Evolutionary conservation across 2,329 filamentous ascomycete species (phyloP), one percentile per base, ranked within the genome.

Genomic region (Fusarium foetens): DNA sequence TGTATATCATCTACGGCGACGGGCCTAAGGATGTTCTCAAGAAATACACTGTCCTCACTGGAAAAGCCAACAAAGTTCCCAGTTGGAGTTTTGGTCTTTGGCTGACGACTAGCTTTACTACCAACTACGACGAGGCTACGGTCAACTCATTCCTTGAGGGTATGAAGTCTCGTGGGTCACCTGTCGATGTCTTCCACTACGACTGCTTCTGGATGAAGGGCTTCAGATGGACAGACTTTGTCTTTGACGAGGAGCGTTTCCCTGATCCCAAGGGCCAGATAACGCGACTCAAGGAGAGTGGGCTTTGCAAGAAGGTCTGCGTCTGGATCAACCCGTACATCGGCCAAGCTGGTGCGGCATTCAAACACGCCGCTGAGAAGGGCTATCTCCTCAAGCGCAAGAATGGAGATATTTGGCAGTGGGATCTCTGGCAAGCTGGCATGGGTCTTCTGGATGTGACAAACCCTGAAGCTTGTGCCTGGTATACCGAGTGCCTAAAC

Each of bases 271-370:
- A 86, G 55, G 88, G 86, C 0, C 90, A 91, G 75, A 89, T 94
- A 67, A 78, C 84, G 12, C 86, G 91, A 4, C 83, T 93, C 65
- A 93, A 93, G 74, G 85, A 87, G 25, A 86, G 85, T 1, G 89
- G 89, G 0, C 83, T 93, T 42, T 84, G 84, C 64, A 86, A 85
- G 71, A 92, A 92, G 76, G 88, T 93, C 72, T 92, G 90, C 74
- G 91, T 93, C 23, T 94, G 92, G 92, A 93, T 93, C 67, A 94
- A 94, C 78, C 90, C 92, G 0, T 93, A 94, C 77, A 87, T 94
- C 36, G 91, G 87, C 1, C 91, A 94, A 80, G 88, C 91, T 38
- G 91, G 90, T 4, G 88, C 87, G 0, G 84, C 92, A 0, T 94
- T 94, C 81, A 82, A 85, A 63, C 85, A 90, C 68, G 91, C 90